Conservation (phyloP, 1,139 yeast species). For the Debaryomyces psychrophilus region DNA sequence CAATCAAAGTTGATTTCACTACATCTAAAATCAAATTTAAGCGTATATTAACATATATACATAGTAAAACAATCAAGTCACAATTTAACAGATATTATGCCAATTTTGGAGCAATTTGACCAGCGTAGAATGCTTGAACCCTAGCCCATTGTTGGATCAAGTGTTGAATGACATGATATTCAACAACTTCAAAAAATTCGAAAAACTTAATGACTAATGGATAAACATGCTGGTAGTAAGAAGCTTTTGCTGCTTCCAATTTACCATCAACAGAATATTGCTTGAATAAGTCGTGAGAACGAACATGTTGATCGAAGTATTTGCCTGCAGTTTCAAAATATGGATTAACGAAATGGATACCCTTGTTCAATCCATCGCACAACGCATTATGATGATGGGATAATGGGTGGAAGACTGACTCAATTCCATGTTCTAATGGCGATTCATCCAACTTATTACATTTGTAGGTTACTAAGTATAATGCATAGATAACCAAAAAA, state of each 20-base stretch:
- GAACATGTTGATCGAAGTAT: conserved; percentile 42
- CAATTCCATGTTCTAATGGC: conserved; percentile 32
- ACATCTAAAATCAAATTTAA: background rate
- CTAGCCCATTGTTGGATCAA: conserved; percentile 19
- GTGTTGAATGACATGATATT: conserved; percentile 29
- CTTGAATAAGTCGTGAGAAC: conserved; percentile 33
- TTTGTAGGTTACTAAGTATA: conserved; percentile 46
- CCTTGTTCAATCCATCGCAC: conserved; percentile 39
- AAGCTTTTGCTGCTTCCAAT: conserved; percentile 9
- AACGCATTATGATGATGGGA: conserved; percentile 37
- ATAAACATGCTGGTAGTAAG: conserved; percentile 26
- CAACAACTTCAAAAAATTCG: conserved; percentile 36
- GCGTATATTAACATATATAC: conserved; percentile 10
- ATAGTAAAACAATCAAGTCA: conserved; percentile 6
- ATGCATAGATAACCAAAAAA: conserved; percentile 36
- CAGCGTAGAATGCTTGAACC: conserved; percentile 13
- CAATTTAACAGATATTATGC: conserved; percentile 6
- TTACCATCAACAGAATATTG: conserved; percentile 31
- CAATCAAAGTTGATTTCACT: too few species aligned
- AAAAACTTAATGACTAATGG: conserved; percentile 35
- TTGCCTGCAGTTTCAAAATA: conserved; percentile 30
- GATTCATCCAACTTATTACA: conserved; percentile 41
- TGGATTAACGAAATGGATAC: conserved; percentile 35
- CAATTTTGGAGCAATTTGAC: conserved; percentile 19
- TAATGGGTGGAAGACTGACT: conserved; percentile 43